These are phyloP conservation scores for Solanum chacoense DNA, from an alignment of 305 asterid genomes.

Conservation along the genomic window DNA sequence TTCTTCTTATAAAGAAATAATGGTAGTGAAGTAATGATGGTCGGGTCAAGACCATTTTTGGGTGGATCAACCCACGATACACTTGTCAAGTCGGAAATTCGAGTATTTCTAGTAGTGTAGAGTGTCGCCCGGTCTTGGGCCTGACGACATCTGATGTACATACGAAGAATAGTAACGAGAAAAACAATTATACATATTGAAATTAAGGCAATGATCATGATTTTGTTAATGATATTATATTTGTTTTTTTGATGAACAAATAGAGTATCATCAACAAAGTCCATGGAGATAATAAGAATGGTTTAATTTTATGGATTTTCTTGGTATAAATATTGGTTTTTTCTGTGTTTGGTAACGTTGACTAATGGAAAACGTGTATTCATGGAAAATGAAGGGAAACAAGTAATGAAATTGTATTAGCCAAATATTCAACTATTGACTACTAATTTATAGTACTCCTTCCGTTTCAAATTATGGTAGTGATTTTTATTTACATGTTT, in stretches of 20 bases:
- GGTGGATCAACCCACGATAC: conserved; percentile 16
- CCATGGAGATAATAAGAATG: neutral
- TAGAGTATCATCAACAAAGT: neutral
- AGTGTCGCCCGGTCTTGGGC: conserved; percentile 32
- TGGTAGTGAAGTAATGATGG: conserved; percentile 46
- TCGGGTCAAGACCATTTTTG: conserved; percentile 43
- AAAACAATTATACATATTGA: conserved; percentile 17
- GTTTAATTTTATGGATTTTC: neutral
- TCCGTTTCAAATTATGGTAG: neutral
- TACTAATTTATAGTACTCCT: neutral
- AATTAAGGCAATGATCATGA: conserved; percentile 19
- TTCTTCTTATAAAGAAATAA: conserved; percentile 19
- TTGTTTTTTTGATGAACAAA: neutral
- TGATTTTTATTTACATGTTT: neutral
- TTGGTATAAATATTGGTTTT: neutral
- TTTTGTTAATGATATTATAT: neutral
- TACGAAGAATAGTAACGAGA: conserved; percentile 12
- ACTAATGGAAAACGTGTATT: neutral
- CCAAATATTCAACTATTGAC: neutral
- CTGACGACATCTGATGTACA: conserved; percentile 40
- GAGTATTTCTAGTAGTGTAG: neutral
- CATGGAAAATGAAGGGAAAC: neutral
- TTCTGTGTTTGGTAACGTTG: neutral
- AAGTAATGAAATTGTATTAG: neutral
- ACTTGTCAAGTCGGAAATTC: conserved; percentile 9